Percentiles rank a stretch among this genome's conserved stretches.
phyloP scores from a whole-genome alignment of 1,139 yeast genomes.

The Magnusiomyces magnusii region DNA sequence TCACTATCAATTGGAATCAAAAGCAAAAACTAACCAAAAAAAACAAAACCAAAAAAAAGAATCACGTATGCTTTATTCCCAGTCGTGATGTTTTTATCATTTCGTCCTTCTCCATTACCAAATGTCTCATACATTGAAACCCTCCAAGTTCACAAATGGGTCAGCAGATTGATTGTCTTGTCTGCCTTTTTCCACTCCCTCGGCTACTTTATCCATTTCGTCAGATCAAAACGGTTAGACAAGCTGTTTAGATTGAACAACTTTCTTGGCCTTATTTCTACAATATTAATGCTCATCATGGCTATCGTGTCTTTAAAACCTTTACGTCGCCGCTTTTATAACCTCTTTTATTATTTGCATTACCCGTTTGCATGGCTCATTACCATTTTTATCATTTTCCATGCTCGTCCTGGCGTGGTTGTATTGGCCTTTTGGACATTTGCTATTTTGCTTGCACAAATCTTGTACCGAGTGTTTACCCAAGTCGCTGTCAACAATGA shows the following conservation, averaged over 20 bases:
- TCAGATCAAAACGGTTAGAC: conserved; percentile 30
- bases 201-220: conserved; percentile 48
- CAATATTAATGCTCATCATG: conserved; percentile 40
- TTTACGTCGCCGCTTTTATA: conserved; percentile 49
- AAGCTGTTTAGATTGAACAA: conserved; percentile 45
- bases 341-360: conserved; percentile 57
- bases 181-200: conserved; percentile 49
- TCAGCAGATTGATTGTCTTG: conserved; percentile 54
- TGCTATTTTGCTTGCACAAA: conserved; percentile 41
- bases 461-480: conserved; percentile 30
- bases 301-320: conserved; percentile 49
- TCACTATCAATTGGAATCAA: too few species aligned
- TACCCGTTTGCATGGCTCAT: conserved; percentile 59
- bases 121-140: conserved; percentile 49
- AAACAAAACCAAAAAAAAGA: too few species aligned
- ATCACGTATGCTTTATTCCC: conserved; percentile 61
- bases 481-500: conserved; percentile 23
- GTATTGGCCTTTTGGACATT: conserved; percentile 44
- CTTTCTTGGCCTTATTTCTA: conserved; percentile 53
- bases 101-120: conserved; percentile 55
- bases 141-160: conserved; percentile 69
- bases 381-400: conserved; percentile 53
- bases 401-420: conserved; percentile 70
- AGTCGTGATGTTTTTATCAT: conserved; percentile 49
- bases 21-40: too few species aligned